Conservation (phyloP, 345 rosid genomes). For the Trapa bicornis region DNA sequence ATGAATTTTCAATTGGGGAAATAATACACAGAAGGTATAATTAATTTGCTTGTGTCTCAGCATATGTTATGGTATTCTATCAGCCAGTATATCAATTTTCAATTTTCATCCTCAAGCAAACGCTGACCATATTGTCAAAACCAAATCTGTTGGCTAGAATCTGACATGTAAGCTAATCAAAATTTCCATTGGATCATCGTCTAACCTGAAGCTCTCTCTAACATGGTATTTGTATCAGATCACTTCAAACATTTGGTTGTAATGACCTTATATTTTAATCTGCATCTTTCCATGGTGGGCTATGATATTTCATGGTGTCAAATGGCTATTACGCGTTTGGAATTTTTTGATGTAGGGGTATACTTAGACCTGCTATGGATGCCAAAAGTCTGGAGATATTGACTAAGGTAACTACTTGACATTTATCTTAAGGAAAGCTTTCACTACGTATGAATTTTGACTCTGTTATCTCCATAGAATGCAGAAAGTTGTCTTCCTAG, state of each 20-base stretch:
- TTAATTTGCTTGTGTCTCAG: neutral
- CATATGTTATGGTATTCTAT: neutral
- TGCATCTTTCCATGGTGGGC: neutral
- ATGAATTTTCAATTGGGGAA: conserved; percentile 17
- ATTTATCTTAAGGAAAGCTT: conserved; percentile 12
- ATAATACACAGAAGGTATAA: conserved; percentile 68
- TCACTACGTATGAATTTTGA: conserved; percentile 6
- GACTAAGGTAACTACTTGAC: conserved; percentile 39
- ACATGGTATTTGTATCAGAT: too few species aligned
- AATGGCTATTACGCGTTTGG: neutral
- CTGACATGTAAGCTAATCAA: neutral
- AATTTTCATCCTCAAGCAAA: neutral
- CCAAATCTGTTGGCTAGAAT: neutral
- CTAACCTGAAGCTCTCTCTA: neutral
- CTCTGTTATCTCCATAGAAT: conserved; percentile 38
- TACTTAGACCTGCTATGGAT: conserved; percentile 75
- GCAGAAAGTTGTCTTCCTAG: conserved; percentile 57
- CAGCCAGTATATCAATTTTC: neutral
- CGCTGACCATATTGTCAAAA: neutral
- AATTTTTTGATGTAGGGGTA: conserved; percentile 41
- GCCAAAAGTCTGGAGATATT: conserved; percentile 42
- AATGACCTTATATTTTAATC: neutral
- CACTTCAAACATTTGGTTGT: too few species aligned
- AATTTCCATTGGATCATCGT: neutral
- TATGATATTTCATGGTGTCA: neutral